Base-by-base conservation (phyloP, 176 grass and related monocot species). In the Areca catechu region DNA sequence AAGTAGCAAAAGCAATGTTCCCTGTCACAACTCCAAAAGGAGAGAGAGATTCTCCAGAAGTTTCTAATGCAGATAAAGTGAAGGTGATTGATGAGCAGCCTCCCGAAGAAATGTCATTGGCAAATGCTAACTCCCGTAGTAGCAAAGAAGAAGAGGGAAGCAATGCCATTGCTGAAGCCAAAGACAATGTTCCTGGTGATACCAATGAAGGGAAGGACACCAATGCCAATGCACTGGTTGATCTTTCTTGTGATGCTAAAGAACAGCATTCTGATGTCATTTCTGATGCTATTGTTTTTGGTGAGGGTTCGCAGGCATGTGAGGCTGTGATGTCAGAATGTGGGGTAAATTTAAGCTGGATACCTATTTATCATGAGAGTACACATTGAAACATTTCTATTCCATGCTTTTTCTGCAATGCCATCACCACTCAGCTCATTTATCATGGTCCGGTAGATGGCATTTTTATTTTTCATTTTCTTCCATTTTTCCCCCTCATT, bases 351-450 rank as follows among this genome's bases (percentile, higher is more conserved):
- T 67, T 74, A 63, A 74, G 20, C 25, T 57, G 58, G 71, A 80
- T 74, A 80, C 64, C 70, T 74, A 66, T 34, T 71, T 72, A 56
- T 79, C 76, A 55, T 50, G 62, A 63, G 51, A 79, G 69, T 79
- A 62, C 71, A 66, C 23, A 34, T 62, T 74, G 55, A 43, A 70
- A 70, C 71, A 59, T 74, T 74, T 25, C 61, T 74, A 43, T 43
- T 43, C 9, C 9, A 43, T 43, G 34, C 34, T 43, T 43, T 43
- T 43, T 43, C 34, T 43, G 34, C 34, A 43, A 43, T 43, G 34
- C 10, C 34, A 43, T 43, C 34, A 43, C 34, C 34, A 43, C 34
- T 12, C 34, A 43, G 1, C 34, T 12, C 1, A 12, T 43, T 43
- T 2, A 12, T 43, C 34, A 43, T 43, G 34, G 30, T 43, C 14